These are phyloP conservation scores for Colletotrichum lupini DNA, from an alignment of 2,329 filamentous ascomycete species.

Conservation along the genomic window DNA sequence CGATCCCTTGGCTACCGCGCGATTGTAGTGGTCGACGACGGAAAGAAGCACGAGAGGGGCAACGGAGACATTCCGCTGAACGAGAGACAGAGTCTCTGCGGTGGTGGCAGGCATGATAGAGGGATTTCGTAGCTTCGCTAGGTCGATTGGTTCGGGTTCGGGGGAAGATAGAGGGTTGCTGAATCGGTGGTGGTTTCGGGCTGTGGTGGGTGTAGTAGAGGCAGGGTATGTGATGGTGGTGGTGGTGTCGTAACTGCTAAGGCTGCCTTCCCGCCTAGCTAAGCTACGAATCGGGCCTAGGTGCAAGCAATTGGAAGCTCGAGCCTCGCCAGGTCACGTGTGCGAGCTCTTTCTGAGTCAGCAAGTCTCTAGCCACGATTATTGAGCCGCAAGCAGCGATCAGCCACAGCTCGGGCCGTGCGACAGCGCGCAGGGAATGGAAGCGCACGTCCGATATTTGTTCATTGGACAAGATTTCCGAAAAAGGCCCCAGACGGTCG, in stretches of 20 bases:
- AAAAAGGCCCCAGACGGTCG: background rate
- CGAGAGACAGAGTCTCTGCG: slow-evolving; percentile 94
- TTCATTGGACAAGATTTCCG: background rate
- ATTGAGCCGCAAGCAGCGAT: background rate
- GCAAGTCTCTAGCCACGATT: background rate
- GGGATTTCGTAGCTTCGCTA: slow-evolving; percentile 31
- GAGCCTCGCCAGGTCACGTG: slow-evolving; percentile 36
- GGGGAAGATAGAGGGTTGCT: slow-evolving; percentile 19
- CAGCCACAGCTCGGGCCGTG: background rate
- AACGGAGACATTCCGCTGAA: slow-evolving; percentile 94
- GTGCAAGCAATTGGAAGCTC: slow-evolving; percentile 31
- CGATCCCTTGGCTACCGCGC: slow-evolving; percentile 88
- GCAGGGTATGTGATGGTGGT: slow-evolving; percentile 7
- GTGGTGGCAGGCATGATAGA: slow-evolving; percentile 91
- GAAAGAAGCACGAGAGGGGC: slow-evolving; percentile 97
- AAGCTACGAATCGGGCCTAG: slow-evolving; percentile 36
- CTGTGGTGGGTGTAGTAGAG: slow-evolving; percentile 14
- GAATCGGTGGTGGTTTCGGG: slow-evolving; percentile 15
- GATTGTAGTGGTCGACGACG: slow-evolving; percentile 97
- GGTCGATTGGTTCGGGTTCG: slow-evolving; percentile 32
- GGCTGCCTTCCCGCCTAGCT: slow-evolving; percentile 41
- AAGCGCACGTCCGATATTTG: background rate
- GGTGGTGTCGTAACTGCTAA: slow-evolving; percentile 39
- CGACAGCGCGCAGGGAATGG: background rate
- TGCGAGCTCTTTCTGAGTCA: background rate